A percentile compares a stretch with the other conserved stretches of the same genome.
Evolutionary conservation across 805 yeast species (phyloP).

Genomic region (Sungouiella thailandica): DNA sequence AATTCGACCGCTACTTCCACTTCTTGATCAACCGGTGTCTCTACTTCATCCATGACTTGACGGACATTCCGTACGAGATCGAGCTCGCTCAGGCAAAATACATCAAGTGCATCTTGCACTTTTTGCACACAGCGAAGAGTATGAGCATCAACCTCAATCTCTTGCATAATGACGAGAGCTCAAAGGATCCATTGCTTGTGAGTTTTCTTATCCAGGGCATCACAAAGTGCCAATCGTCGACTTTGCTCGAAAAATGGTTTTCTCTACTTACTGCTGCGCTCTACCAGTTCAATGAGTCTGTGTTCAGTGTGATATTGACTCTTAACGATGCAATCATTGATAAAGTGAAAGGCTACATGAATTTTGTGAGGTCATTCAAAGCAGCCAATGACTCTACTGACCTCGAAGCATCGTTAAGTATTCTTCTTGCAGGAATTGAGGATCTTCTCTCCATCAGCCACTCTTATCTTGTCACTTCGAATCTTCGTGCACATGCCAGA

Average conservation of each 20-base stretch:
- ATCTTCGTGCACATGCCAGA: conserved; percentile 9
- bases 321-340: conserved; percentile 47
- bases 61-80: conserved; percentile 12
- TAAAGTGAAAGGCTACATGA: conserved; percentile 32
- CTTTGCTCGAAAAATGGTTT: conserved; percentile 44
- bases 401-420: conserved; percentile 42
- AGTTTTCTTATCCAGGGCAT: conserved; percentile 49
- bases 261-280: conserved; percentile 48
- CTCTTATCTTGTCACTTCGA: conserved; percentile 42
- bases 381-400: conserved; percentile 16
- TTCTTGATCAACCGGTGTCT: conserved; percentile 32
- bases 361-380: conserved; percentile 15
- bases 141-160: conserved; percentile 23
- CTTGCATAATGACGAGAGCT: conserved; percentile 23
- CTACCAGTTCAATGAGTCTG: conserved; percentile 44
- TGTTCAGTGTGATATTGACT: conserved; percentile 52
- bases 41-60: conserved; percentile 15
- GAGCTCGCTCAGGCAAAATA: conserved; percentile 26
- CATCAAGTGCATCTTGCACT: conserved; percentile 23
- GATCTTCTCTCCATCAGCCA: conserved; percentile 59
- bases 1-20: conserved; percentile 44
- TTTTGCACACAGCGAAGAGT: conserved; percentile 27
- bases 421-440: conserved; percentile 57
- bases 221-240: conserved; percentile 37
- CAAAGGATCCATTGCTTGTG: conserved; percentile 26